A percentile compares a stretch with the other conserved stretches of the same genome.
These are phyloP conservation scores for Yamadazyma dendronema DNA, from an alignment of 1,139 yeast species.

Conservation along the genomic window DNA sequence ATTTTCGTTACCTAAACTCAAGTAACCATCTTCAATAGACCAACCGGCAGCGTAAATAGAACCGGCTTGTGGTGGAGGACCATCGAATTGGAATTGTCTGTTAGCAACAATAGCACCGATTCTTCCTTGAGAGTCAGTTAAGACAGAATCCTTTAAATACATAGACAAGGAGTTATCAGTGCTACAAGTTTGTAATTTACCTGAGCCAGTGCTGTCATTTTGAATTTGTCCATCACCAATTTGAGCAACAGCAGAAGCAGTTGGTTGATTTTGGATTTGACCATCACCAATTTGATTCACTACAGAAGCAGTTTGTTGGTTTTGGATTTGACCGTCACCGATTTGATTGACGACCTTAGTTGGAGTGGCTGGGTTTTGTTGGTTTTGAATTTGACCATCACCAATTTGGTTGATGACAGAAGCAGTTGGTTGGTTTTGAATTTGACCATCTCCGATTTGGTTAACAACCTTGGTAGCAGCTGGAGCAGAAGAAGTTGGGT, in stretches of 20 bases:
- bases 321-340: slow-evolving; percentile 37
- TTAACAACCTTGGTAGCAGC: slow-evolving; percentile 28
- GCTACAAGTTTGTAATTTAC: slow-evolving; percentile 48
- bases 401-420: slow-evolving; percentile 31
- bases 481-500: slow-evolving; percentile 28
- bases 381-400: slow-evolving; percentile 22
- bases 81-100: slow-evolving; percentile 87
- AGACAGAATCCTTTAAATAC: slow-evolving; percentile 50
- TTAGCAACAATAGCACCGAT: slow-evolving; percentile 80
- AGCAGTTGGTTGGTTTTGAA: slow-evolving; percentile 27
- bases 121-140: slow-evolving; percentile 66
- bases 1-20: slow-evolving; percentile 65
- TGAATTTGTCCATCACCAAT: slow-evolving; percentile 43
- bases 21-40: slow-evolving; percentile 68
- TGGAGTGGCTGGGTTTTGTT: slow-evolving; percentile 21
- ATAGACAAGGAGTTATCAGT: slow-evolving; percentile 53
- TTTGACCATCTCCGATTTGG: slow-evolving; percentile 31
- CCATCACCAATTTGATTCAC: slow-evolving; percentile 47
- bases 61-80: slow-evolving; percentile 92
- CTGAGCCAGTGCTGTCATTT: slow-evolving; percentile 11
- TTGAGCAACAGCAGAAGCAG: slow-evolving; percentile 27
- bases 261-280: slow-evolving; percentile 37
- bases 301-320: slow-evolving; percentile 29
- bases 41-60: slow-evolving; percentile 85
- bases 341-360: slow-evolving; percentile 29